Evolutionary conservation across 345 rosid genomes (phyloP).

Genomic region (Adansonia digitata): DNA sequence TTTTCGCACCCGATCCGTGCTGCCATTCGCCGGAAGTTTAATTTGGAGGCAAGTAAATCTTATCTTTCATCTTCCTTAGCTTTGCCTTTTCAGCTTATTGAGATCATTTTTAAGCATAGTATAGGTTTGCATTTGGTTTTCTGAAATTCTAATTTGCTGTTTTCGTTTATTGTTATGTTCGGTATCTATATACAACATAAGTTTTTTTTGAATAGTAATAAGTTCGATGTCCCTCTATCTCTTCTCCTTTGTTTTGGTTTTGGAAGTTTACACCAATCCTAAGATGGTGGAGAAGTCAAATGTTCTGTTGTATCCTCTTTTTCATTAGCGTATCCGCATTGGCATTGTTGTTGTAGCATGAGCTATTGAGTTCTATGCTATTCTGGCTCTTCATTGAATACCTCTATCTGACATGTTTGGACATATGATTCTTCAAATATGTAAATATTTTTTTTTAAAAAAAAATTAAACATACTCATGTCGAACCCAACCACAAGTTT

Average conservation of each 20-base stretch:
- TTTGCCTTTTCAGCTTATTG: background rate
- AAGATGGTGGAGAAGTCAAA: background rate
- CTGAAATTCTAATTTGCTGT: too few relatives aligned
- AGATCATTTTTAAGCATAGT: background rate
- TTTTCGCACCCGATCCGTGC: slow-evolving; percentile 70
- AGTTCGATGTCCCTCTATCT: background rate
- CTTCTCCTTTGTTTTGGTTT: background rate
- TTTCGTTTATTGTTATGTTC: background rate
- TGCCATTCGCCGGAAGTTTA: slow-evolving; percentile 70
- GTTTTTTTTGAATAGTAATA: background rate
- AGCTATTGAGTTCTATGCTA: background rate
- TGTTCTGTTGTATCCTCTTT: background rate
- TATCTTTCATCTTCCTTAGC: background rate
- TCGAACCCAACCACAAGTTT: background rate
- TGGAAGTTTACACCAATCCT: background rate
- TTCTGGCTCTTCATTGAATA: too few relatives aligned
- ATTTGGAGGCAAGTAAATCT: slow-evolving; percentile 69
- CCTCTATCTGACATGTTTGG: too few relatives aligned
- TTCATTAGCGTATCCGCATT: too few relatives aligned
- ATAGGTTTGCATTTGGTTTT: background rate
- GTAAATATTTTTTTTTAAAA: too few relatives aligned
- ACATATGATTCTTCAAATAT: too few relatives aligned
- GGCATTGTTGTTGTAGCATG: background rate
- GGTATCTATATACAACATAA: background rate
- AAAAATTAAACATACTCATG: too few relatives aligned